These are phyloP conservation scores for Ilex asprella DNA, from an alignment of 257 asterid species.

Conservation along the genomic window DNA sequence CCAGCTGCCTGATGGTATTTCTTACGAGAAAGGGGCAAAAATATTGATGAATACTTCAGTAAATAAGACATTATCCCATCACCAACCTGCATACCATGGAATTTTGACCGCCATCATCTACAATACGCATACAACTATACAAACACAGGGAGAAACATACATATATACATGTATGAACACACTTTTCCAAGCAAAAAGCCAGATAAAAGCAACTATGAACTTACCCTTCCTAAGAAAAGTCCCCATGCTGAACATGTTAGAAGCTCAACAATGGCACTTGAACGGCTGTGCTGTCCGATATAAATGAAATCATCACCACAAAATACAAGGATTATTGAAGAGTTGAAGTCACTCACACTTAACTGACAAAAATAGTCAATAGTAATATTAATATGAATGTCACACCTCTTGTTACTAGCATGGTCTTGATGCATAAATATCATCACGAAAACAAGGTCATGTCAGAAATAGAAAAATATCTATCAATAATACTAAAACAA, in stretches of 20 bases:
- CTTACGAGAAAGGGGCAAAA: slow-evolving; percentile 55
- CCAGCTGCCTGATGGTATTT: slow-evolving; percentile 70
- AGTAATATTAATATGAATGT: no score
- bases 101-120: slow-evolving; percentile 13
- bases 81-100: slow-evolving; percentile 52
- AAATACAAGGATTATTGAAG: slow-evolving; percentile 4
- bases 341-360: background rate
- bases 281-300: slow-evolving; percentile 33
- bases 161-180: no score
- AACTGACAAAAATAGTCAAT: no score
- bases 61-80: slow-evolving; percentile 64
- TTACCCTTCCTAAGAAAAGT: slow-evolving; percentile 56
- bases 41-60: slow-evolving; percentile 55
- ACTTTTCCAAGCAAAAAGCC: background rate
- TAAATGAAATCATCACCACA: background rate
- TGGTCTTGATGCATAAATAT: no score
- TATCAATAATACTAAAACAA: no score
- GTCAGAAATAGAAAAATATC: no score
- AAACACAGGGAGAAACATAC: background rate
- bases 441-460: no score
- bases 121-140: slow-evolving; percentile 1
- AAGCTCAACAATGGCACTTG: slow-evolving; percentile 42
- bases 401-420: no score
- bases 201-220: slow-evolving; percentile 15
- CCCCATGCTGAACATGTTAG: slow-evolving; percentile 61